phyloP scores from a whole-genome alignment of 192 early-diverging fungal genomes.

The Backusella tuberculispora region DNA sequence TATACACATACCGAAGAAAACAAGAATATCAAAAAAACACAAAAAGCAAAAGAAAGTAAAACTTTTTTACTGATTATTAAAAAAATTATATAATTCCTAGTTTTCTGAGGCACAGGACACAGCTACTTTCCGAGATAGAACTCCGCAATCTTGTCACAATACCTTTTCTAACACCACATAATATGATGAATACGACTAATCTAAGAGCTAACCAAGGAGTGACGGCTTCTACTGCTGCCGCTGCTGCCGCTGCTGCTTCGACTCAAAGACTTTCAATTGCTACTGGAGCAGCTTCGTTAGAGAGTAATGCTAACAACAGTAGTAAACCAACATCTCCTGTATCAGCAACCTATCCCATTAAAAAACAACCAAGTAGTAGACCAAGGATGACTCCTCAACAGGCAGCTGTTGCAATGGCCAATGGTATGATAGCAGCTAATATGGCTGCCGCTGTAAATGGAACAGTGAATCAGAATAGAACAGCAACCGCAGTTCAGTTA shows the following conservation, averaged over 20 bases:
- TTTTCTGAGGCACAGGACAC: conserved; percentile 29
- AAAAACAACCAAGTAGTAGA: conserved; percentile 30
- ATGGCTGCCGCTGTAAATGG: conserved; percentile 38
- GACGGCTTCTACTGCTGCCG: background rate
- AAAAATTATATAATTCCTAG: conserved; percentile 18
- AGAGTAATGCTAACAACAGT: background rate
- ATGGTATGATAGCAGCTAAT: conserved; percentile 40
- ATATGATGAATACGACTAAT: conserved; percentile 23
- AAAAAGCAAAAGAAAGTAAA: background rate
- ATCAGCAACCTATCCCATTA: conserved; percentile 11
- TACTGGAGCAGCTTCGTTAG: conserved; percentile 7
- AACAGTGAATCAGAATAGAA: conserved; percentile 21
- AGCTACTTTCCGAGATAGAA: conserved; percentile 33
- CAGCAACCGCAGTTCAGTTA: conserved; percentile 24
- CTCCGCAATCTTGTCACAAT: conserved; percentile 36
- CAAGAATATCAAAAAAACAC: too few relatives aligned
- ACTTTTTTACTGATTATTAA: conserved; percentile 9
- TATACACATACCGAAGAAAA: background rate
- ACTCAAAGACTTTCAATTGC: conserved; percentile 18
- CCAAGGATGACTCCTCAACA: conserved; percentile 38
- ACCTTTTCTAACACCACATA: conserved; percentile 34
- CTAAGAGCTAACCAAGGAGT: conserved; percentile 18
- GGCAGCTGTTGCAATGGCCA: conserved; percentile 36
- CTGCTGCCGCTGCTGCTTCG: conserved; percentile 11
- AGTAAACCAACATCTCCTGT: conserved; percentile 3